Percentiles rank a stretch among this genome's conserved stretches.
Conservation (phyloP, 108 stramenopile species). For the Cyclotella atomus region DNA sequence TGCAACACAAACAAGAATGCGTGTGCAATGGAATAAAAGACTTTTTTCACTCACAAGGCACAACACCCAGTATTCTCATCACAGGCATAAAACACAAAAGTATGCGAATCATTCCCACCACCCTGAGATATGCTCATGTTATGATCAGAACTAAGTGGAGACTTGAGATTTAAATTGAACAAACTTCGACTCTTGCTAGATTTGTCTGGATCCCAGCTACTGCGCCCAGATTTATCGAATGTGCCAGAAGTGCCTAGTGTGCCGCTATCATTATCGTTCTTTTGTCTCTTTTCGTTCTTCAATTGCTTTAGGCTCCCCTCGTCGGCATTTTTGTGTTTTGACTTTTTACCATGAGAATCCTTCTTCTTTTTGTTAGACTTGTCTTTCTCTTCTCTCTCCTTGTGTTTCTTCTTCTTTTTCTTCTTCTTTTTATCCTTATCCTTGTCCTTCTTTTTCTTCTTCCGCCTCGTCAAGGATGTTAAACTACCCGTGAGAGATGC, state of each 20-base stretch:
- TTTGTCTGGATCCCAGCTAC: not conserved
- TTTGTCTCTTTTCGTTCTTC: slow-evolving; percentile 12
- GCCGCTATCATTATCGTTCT: not conserved
- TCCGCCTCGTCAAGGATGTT: not conserved
- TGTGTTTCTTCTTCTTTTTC: slow-evolving; percentile 15
- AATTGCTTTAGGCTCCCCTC: slow-evolving; percentile 7
- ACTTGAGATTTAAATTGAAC: not conserved
- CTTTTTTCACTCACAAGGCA: slow-evolving; percentile 20
- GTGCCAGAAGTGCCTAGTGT: not conserved
- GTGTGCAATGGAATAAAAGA: not conserved
- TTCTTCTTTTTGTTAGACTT: slow-evolving; percentile 16
- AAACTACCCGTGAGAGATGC: slow-evolving; percentile 28
- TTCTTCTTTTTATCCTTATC: slow-evolving; percentile 19
- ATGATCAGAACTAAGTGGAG: not conserved
- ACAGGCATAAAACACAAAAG: slow-evolving; percentile 34
- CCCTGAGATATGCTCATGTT: not conserved
- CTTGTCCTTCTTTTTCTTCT: slow-evolving; percentile 6
- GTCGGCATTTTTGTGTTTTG: slow-evolving; percentile 7
- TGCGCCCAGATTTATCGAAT: slow-evolving; percentile 8
- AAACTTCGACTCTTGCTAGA: not conserved
- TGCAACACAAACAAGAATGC: not conserved
- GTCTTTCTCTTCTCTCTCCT: slow-evolving; percentile 23
- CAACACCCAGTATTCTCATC: slow-evolving; percentile 41
- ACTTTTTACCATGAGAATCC: not conserved
- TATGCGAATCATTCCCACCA: slow-evolving; percentile 2